phyloP scores from a whole-genome alignment of 2,329 filamentous ascomycete genomes.

The Bipolaris zeicola region DNA sequence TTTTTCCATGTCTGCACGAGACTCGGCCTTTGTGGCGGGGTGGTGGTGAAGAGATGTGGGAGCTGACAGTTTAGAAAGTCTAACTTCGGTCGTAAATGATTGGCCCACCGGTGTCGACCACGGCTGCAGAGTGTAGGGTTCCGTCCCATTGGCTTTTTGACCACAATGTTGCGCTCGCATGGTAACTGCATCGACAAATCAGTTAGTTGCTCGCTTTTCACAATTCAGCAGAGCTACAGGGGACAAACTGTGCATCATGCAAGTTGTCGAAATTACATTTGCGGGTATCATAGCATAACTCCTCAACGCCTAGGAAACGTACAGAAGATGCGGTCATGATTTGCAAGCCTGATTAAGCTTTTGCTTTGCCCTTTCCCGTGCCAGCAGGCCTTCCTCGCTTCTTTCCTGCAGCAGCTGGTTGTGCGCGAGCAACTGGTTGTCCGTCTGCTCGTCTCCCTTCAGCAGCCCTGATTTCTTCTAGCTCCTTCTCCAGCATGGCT shows the following conservation, averaged over 20 bases:
- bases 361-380: constrained; percentile 32
- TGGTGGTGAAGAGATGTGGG: constrained; percentile 4
- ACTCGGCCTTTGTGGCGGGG: constrained; percentile 1
- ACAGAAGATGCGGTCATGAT: background rate
- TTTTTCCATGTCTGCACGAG: background rate
- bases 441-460: constrained; percentile 32
- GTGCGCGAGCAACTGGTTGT: constrained; percentile 10
- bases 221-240: background rate
- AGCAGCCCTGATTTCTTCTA: constrained; percentile 57
- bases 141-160: background rate
- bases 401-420: constrained; percentile 16
- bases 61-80: constrained; percentile 4
- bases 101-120: constrained; percentile 6
- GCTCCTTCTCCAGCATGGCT: constrained; percentile 71
- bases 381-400: constrained; percentile 32
- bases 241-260: background rate
- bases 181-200: background rate
- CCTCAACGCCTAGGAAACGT: constrained; percentile 1
- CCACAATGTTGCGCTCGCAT: background rate
- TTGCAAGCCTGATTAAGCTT: constrained; percentile 5
- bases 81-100: constrained; percentile 1
- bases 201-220: background rate
- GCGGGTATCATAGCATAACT: constrained; percentile 17
- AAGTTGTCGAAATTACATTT: background rate
- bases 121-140: constrained; percentile 1